Percentiles rank a stretch among this genome's conserved stretches.
These are phyloP conservation scores for Diaporthe sp. DNA, from an alignment of 2,329 filamentous ascomycete genomes.

Conservation along the genomic window DNA sequence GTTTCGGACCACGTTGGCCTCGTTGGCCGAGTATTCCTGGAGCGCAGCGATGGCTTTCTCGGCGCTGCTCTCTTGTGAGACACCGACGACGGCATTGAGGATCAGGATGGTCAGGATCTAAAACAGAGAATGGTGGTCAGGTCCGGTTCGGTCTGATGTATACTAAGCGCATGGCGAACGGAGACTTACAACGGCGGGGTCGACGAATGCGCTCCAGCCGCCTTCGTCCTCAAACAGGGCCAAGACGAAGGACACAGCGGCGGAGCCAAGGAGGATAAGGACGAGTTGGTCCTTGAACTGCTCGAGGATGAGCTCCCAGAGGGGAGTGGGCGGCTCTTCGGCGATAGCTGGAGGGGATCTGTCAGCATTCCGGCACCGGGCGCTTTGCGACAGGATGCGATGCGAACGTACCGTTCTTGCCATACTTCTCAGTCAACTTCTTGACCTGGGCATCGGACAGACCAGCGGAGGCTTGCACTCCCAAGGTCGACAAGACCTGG, in stretches of 20 bases:
- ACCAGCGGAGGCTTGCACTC: conserved; percentile 68
- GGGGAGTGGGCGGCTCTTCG: conserved; percentile 94
- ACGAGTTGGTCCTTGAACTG: conserved; percentile 99
- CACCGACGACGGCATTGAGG: conserved; percentile 95
- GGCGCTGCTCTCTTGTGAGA: conserved; percentile 98
- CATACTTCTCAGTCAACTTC: conserved; percentile 70
- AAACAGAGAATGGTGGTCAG: conserved; percentile 1
- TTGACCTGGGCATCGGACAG: conserved; percentile 72
- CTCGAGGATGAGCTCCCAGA: conserved; percentile 97
- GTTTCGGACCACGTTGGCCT: conserved; percentile 92
- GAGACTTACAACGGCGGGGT: conserved; percentile 87
- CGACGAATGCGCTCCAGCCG: conserved; percentile 97
- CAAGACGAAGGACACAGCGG: conserved; percentile 91
- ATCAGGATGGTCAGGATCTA: conserved; percentile 97
- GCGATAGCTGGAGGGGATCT: conserved; percentile 63
- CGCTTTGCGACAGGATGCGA: conserved; percentile 17
- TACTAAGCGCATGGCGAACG: neutral
- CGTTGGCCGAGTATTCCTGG: conserved; percentile 99
- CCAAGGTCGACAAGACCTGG: conserved; percentile 72
- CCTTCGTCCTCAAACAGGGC: conserved; percentile 94
- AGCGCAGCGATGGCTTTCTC: conserved; percentile 98
- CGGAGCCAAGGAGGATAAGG: conserved; percentile 92
- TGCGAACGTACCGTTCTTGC: conserved; percentile 73
- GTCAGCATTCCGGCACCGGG: conserved; percentile 13
- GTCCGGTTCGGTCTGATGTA: conserved; percentile 24